Evolutionary conservation across 2,329 filamentous ascomycete species (phyloP).

Genomic region (Fusarium sp.): DNA sequence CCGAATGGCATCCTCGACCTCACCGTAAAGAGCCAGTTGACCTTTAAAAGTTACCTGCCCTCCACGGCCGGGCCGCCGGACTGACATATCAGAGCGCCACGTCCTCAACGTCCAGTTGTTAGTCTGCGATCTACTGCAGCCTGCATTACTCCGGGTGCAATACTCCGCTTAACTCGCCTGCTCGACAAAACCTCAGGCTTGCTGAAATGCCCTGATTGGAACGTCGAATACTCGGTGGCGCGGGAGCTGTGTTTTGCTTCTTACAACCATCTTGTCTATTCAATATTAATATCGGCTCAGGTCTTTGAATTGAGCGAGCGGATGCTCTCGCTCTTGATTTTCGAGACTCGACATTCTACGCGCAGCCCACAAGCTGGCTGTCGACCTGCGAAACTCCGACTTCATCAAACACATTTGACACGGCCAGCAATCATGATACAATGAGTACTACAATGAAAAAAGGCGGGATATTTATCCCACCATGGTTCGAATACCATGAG

Average conservation of each 20-base stretch:
- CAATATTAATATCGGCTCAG: neutral
- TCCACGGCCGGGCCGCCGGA: conserved; percentile 23
- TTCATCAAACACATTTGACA: neutral
- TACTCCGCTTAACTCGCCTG: conserved; percentile 28
- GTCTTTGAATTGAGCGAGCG: neutral
- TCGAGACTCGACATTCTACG: neutral
- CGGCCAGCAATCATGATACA: conserved; percentile 35
- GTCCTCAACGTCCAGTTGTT: conserved; percentile 26
- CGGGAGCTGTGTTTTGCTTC: conserved; percentile 16
- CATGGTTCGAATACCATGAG: conserved; percentile 39
- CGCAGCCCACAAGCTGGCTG: neutral
- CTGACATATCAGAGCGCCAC: conserved; percentile 30
- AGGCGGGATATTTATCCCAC: conserved; percentile 40
- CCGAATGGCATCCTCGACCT: neutral
- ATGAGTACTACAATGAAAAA: conserved; percentile 45
- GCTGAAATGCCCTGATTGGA: conserved; percentile 19
- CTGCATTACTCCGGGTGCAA: conserved; percentile 13
- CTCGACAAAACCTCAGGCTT: conserved; percentile 15
- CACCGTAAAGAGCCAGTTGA: conserved; percentile 3
- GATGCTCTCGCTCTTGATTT: neutral
- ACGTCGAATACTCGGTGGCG: conserved; percentile 19
- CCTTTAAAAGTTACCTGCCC: conserved; percentile 10
- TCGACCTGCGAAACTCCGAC: neutral
- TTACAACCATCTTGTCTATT: conserved; percentile 12
- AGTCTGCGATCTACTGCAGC: conserved; percentile 27